Evolutionary conservation across 345 rosid genomes (phyloP).

Genomic region (Hibiscus syriacus): DNA sequence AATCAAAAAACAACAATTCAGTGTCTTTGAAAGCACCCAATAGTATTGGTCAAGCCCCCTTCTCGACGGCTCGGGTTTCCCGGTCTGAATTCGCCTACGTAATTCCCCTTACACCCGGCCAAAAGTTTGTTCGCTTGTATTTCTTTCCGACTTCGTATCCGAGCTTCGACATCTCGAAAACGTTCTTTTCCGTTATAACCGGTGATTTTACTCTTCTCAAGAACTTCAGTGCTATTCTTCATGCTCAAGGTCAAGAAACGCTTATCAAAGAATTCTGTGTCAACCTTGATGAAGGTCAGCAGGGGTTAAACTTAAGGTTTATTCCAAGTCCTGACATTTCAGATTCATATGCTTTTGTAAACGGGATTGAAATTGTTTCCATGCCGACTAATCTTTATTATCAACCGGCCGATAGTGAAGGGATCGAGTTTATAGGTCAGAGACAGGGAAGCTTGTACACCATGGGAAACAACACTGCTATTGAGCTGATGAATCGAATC

Average conservation of each 20-base stretch:
- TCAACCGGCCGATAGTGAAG: neutral
- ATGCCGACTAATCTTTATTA: conserved; percentile 1
- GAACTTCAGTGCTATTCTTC: neutral
- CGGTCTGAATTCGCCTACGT: neutral
- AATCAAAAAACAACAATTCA: neutral
- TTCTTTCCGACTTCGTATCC: neutral
- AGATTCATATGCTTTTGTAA: neutral
- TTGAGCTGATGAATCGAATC: neutral
- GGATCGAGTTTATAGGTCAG: neutral
- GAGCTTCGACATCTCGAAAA: neutral
- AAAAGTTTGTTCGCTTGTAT: neutral
- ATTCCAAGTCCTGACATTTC: neutral
- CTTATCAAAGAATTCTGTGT: neutral
- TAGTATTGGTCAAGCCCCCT: neutral
- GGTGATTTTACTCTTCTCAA: neutral
- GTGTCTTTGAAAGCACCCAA: neutral
- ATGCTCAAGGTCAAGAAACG: neutral
- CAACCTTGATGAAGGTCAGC: neutral
- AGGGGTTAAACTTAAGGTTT: neutral
- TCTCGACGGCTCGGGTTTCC: neutral
- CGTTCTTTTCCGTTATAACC: neutral
- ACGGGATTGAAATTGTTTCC: neutral
- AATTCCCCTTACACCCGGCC: neutral
- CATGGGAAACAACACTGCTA: neutral
- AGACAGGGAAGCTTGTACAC: neutral